phyloP scores from a whole-genome alignment of 139 green algal genomes.

The Coelastrella sp. region DNA sequence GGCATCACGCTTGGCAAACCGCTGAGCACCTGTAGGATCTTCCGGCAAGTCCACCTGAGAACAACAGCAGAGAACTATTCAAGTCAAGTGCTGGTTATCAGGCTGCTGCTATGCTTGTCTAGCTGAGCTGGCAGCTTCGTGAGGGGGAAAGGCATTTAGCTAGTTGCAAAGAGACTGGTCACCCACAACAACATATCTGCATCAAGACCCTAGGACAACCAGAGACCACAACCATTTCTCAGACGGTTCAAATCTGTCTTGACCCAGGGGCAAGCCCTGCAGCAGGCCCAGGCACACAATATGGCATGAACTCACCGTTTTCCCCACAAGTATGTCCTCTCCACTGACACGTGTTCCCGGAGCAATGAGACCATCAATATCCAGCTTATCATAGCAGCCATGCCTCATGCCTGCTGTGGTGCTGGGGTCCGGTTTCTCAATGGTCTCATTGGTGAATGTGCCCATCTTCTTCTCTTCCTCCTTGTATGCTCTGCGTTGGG shows the following conservation, averaged over 20 bases:
- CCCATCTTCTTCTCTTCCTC: constrained; percentile 92
- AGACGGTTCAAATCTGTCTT: too few relatives aligned
- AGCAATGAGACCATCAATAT: constrained; percentile 93
- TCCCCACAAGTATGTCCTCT: constrained; percentile 84
- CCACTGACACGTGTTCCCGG: constrained; percentile 87
- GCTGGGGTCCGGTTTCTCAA: constrained; percentile 87
- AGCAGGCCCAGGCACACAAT: too few relatives aligned
- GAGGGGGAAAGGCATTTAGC: too few relatives aligned
- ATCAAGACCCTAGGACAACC: too few relatives aligned
- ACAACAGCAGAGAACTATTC: background rate
- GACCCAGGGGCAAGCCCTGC: too few relatives aligned
- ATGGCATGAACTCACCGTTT: constrained; percentile 55
- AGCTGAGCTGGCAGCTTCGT: too few relatives aligned
- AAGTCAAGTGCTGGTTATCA: background rate
- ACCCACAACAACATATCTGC: too few relatives aligned
- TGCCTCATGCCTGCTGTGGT: constrained; percentile 78
- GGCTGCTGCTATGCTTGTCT: background rate
- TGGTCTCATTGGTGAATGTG: constrained; percentile 82
- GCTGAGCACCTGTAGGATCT: constrained; percentile 56
- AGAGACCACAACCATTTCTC: too few relatives aligned
- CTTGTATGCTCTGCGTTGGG: constrained; percentile 50
- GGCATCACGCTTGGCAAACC: constrained; percentile 76
- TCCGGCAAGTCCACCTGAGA: constrained; percentile 36
- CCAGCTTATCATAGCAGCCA: constrained; percentile 98
- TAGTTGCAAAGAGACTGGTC: too few relatives aligned